Percentiles rank a stretch among this genome's conserved stretches.
Conservation (phyloP, 169 alveolate species). For the Plasmodium chabaudi region DNA sequence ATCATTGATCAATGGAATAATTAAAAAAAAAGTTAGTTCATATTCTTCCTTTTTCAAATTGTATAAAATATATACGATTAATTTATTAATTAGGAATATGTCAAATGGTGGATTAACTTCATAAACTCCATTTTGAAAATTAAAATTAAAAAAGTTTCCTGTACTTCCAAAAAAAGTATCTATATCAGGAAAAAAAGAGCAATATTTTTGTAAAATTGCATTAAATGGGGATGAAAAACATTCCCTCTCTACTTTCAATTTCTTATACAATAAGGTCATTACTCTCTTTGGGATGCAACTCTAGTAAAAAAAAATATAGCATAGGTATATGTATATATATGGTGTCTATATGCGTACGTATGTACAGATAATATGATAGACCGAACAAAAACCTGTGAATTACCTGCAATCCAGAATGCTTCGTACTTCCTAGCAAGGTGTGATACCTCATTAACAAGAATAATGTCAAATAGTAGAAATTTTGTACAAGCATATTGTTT, state of each 20-base stretch:
- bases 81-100: conserved; percentile 54
- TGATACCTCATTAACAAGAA: conserved; percentile 58
- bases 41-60: conserved; percentile 49
- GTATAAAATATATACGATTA: conserved; percentile 49
- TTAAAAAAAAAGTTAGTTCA: conserved; percentile 51
- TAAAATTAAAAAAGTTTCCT: conserved; percentile 58
- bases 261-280: conserved; percentile 24
- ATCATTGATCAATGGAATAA: conserved; percentile 44
- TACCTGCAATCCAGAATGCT: conserved; percentile 71
- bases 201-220: conserved; percentile 34
- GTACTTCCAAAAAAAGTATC: conserved; percentile 76
- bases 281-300: conserved; percentile 60
- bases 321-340: not conserved
- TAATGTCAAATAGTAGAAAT: conserved; percentile 25
- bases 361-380: not conserved
- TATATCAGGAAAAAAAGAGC: conserved; percentile 67
- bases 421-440: conserved; percentile 40
- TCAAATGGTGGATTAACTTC: conserved; percentile 77
- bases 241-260: conserved; percentile 32
- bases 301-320: conserved; percentile 11
- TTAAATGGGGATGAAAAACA: conserved; percentile 77
- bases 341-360: not conserved
- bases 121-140: conserved; percentile 26
- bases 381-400: not conserved
- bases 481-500: conserved; percentile 16